Conservation (phyloP, 2,329 filamentous ascomycete genomes). For the Cladobotryum mycophilum region DNA sequence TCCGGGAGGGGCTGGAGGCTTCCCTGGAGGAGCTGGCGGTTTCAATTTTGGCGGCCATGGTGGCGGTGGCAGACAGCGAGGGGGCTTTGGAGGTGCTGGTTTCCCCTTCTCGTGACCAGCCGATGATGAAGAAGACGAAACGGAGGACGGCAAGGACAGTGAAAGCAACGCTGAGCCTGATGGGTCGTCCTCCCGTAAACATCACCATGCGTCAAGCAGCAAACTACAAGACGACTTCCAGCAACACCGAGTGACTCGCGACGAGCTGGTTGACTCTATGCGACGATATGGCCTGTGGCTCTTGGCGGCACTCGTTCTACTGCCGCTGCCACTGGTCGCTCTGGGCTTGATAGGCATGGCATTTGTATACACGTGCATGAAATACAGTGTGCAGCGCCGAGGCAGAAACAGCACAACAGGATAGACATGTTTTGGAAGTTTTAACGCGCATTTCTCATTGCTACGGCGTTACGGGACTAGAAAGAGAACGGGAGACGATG, state of each 20-base stretch:
- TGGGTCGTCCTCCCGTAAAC: conserved; percentile 4
- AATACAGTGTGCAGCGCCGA: conserved; percentile 17
- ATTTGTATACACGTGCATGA: conserved; percentile 36
- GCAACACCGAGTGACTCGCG: conserved; percentile 28
- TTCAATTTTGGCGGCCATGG: conserved; percentile 47
- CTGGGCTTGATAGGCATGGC: conserved; percentile 30
- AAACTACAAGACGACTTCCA: conserved; percentile 25
- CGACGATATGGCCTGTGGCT: conserved; percentile 37
- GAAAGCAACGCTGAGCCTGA: conserved; percentile 14
- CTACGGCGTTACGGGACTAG: conserved; percentile 25
- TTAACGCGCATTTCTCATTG: conserved; percentile 21
- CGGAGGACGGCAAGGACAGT: conserved; percentile 29
- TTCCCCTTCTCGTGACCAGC: conserved; percentile 46
- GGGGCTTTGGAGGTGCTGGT: conserved; percentile 30
- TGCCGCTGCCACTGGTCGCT: conserved; percentile 37
- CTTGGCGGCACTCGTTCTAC: conserved; percentile 40
- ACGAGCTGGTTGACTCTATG: conserved; percentile 34
- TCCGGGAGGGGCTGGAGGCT: conserved; percentile 44
- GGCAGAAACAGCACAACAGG: conserved; percentile 16
- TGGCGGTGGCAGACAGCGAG: conserved; percentile 29
- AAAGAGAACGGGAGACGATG: conserved; percentile 13
- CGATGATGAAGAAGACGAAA: conserved; percentile 29
- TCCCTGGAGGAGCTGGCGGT: conserved; percentile 42
- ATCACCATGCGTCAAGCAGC: conserved; percentile 13
- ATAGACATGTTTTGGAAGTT: conserved; percentile 19